Evolutionary conservation across 257 asterid genomes (phyloP), one percentile per base, ranked within the genome.

Genomic region (Handroanthus guayacan): DNA sequence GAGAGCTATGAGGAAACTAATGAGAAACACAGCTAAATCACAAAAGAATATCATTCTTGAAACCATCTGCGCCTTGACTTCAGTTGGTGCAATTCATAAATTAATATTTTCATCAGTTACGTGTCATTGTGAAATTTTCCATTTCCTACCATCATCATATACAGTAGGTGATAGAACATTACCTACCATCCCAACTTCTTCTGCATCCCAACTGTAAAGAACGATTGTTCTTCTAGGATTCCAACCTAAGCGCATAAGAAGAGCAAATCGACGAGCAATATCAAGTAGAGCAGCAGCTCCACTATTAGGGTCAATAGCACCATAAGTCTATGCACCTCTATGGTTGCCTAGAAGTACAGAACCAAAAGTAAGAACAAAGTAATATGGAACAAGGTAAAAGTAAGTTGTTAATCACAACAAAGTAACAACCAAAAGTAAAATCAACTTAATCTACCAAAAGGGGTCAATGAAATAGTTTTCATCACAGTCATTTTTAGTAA

Each of bases 131-230:
- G 61, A 54, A 14, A 51, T 0, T 50, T 69, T 36, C 62, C 62
- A 48, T 57, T 67, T 5, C 43, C 5, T n/a, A n/a, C n/a, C n/a
- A n/a, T n/a, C n/a, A n/a, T n/a, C n/a, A n/a, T n/a, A n/a, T 7
- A 74, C 65, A 34, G 56, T 64, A 20, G 76, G 77, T 56, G 76
- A 83, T 39, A 80, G 85, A 85, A 78, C 52, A 86, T 84, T 88
- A 88, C 97, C 91, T 87, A 95, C 99, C 99, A 95, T 95, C 77
- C 99, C 99, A 92, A 95, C 92, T 88, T 95, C 99, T 85, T 95
- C 99, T 0, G 97, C 99, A 72, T 95, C 99, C 99, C 99, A 95
- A 77, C 98, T 95, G 83, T 95, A 90, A 72, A 95, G 91, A 76
- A 95, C 34, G 79, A 95, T 88, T 5, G 92, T 92, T 81, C 99